Base-by-base conservation (phyloP, 371 early-diverging fungal species). In the Mucor piriformis region DNA sequence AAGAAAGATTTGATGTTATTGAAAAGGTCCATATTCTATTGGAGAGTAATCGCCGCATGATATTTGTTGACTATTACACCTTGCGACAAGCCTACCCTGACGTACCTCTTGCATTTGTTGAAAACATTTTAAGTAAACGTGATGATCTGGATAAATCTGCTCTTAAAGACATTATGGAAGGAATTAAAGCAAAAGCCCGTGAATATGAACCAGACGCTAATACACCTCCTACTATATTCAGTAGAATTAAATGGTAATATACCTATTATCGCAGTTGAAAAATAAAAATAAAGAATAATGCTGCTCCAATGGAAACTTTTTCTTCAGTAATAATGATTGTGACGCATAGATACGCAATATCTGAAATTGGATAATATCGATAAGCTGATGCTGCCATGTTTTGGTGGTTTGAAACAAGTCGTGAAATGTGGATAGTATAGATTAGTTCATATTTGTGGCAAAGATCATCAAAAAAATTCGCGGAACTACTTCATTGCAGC, bases 61-160 rank as follows among this genome's bases (percentile, higher is more conserved):
- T 92, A 3, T 92, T 86, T 63, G 71, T 93, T 49, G 91, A 92
- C 60, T 93, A 89, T 58, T 92, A 88, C 61, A 63, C 84, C 1
- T 63, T 94, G 43, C 83, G 86, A 68, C 89, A 90, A 50, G 80
- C 86, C 10, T 95, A 89, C 63, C 91, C 89, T 5, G 96, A 95
- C 69, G 72, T 93, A 16, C 93, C 95, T 3, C 48, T 93, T 2
- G 76, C 82, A 3, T 86, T 92, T 66, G 79, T 94, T 3, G 93
- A 94, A 66, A 87, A 88, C 59, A 72, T 95, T 29, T 63, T 95
- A 29, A 65, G 70, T 50, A 87, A 85, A 59, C 74, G 93, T 24
- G 92, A 91, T 62, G 94, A 95, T 70, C 57, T 94, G 64, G 92
- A 92, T 47, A 83, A 86, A 62, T 64, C 84, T 1, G 77, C 80